These are phyloP conservation scores for Xerocomus minutiporus DNA, from an alignment of 1,284 basidiomycete species.

Conservation along the genomic window DNA sequence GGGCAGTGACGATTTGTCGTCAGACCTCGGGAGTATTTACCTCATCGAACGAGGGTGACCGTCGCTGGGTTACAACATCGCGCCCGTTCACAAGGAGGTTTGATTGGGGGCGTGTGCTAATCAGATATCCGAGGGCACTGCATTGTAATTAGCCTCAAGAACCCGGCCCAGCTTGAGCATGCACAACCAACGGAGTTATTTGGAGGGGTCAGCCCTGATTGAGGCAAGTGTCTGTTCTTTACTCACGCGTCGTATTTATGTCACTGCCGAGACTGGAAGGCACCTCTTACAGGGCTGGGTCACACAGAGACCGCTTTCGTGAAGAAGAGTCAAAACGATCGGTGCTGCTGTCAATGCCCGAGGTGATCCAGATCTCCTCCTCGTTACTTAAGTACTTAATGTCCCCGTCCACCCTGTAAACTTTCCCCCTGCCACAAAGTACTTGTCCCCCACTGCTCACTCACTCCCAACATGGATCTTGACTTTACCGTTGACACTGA, in stretches of 20 bases:
- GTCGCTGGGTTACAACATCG: constrained; percentile 30
- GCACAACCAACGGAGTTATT: constrained; percentile 24
- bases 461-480: constrained; percentile 55
- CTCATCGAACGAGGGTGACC: not conserved
- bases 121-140: constrained; percentile 38
- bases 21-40: not conserved
- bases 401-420: too few species aligned
- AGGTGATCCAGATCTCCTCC: constrained; percentile 34
- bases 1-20: not conserved
- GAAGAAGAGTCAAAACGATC: constrained; percentile 33
- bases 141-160: constrained; percentile 37
- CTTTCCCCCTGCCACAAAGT: constrained; percentile 30
- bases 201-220: constrained; percentile 19
- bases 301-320: constrained; percentile 34
- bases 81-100: constrained; percentile 22
- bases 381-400: constrained; percentile 32
- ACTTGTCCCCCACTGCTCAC: constrained; percentile 26
- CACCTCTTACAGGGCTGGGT: constrained; percentile 19
- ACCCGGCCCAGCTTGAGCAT: constrained; percentile 6
- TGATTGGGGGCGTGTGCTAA: constrained; percentile 29
- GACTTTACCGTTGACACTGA: constrained; percentile 65
- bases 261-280: constrained; percentile 36
- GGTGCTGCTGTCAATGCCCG: constrained; percentile 26
- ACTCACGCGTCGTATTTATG: constrained; percentile 36
- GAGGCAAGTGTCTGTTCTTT: constrained; percentile 23